Evolutionary conservation across 371 early-diverging fungal species (phyloP), one percentile per base, ranked within the genome.

Genomic region (Apophysomyces sp.): DNA sequence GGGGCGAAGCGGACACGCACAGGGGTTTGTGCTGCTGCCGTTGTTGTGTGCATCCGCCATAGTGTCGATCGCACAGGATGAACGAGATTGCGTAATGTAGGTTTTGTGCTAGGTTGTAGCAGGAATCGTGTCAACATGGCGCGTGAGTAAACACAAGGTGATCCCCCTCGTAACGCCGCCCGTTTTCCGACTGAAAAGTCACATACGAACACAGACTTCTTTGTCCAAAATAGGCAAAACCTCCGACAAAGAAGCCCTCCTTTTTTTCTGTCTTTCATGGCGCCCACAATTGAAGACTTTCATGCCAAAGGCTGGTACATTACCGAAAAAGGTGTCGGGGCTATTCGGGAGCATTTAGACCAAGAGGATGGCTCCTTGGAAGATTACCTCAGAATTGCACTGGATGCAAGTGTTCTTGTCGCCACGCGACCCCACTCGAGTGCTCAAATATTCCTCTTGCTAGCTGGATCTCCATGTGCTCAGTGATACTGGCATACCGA

Each of bases 1-100:
- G 98, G 98, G 2, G 98, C 98, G 73, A 98, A 98, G 18, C 98
- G 86, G 27, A 95, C 94, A 18, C 94, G 78, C 9, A 88, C 87
- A 11, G 79, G 76, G 24, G 54, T 24, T 49, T 57, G 62, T 4
- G 27, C 24, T 18, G 26, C 6, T 44, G 49, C 9, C 49, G 49
- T 21, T 37, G 37, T 37, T 18, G 18, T 21, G 49, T 44, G 49
- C 49, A 44, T 44, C 8, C 49, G 49, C 49, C 49, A 44, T 44
- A 9, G 4, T 44, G 21, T 0, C 3, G 21, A 44, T 2, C 11
- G 21, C 9, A 21, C 21, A 8, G 9, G 21, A 8, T 21, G 16
- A 21, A 44, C 8, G 4, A 3, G 11, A 44, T n/a, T 0, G 4
- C 21, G 49, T 21, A 44, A 9, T 9, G 49, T 21, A 0, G 11